These are phyloP conservation scores for Pythium angustatum DNA, from an alignment of 352 stramenopile genomes.

Conservation along the genomic window DNA sequence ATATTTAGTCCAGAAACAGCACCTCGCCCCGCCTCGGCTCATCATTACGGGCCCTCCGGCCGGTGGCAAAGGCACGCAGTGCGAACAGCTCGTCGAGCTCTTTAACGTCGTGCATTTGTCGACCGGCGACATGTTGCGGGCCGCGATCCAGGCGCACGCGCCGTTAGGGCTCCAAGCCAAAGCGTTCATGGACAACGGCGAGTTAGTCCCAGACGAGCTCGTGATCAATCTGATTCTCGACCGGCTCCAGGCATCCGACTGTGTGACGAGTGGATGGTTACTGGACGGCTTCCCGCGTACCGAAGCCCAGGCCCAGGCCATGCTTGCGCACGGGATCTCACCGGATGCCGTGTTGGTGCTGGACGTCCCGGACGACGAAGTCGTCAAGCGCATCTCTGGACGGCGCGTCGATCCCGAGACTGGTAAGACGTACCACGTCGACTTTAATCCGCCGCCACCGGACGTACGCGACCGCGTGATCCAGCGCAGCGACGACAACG, in stretches of 20 bases:
- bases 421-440: constrained; percentile 95
- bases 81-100: constrained; percentile 79
- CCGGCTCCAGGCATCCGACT: constrained; percentile 85
- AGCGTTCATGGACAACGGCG: constrained; percentile 80
- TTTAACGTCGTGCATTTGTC: constrained; percentile 93
- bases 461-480: constrained; percentile 67
- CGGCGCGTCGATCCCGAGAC: constrained; percentile 93
- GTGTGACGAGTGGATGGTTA: constrained; percentile 88
- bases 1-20: constrained; percentile 24
- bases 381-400: constrained; percentile 95
- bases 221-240: constrained; percentile 88
- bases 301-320: constrained; percentile 82
- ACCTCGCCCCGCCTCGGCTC: constrained; percentile 33
- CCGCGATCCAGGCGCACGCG: constrained; percentile 73
- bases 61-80: constrained; percentile 91
- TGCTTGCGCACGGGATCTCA: constrained; percentile 73
- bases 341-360: constrained; percentile 93
- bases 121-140: constrained; percentile 91
- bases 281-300: constrained; percentile 95
- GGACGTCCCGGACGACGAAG: constrained; percentile 92
- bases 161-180: constrained; percentile 74
- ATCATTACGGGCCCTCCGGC: constrained; percentile 87
- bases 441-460: constrained; percentile 90
- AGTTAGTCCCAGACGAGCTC: constrained; percentile 92
- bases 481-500: constrained; percentile 92